Evolutionary conservation across 2,329 filamentous ascomycete genomes (phyloP), one percentile per base, ranked within the genome.

Genomic region (Helminthosporium solani): DNA sequence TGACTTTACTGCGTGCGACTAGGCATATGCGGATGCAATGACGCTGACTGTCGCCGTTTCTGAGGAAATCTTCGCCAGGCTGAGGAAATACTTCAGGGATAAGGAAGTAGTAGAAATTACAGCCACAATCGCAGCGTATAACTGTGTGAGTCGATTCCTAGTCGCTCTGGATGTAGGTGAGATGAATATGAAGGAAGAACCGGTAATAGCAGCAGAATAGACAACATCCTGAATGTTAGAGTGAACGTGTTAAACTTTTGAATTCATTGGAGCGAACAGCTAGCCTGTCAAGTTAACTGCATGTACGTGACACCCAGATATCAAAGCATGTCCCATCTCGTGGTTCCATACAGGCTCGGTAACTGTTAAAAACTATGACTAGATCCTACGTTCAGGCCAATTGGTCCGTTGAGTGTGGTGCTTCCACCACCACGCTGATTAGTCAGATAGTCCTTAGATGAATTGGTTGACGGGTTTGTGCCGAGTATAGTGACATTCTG

Each of bases 101-200:
- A 77, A 78, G 63, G 85, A 90, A 72, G 76, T 91, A 38, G 87
- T 94, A 21, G 90, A 94, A 75, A 78, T 94, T 57, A 91, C 87
- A 45, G 83, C 86, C 33, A 90, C 86, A 28, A 81, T 89, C 45
- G 88, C 87, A 9, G 83, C 81, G 49, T 95, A 94, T 69, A 94
- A 95, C 67, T 90, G 87, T 63, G 88, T 94, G 21, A 90, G 86
- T 67, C 78, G 89, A 44, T 92, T 94, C 62, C 70, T 94, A 58
- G 88, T 95, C 19, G 89, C 89, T 25, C 69, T 95, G 50, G 85
- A 94, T 73, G 87, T 75, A 34, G 73, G 73, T 1, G 73, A 76
- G 61, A 71, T 67, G 52, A 71, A 70, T 53, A 60, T 50, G 39
- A n/a, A 20, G 28, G 18, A 20, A 20, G 14, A 21, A 9, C 23